Evolutionary conservation across 805 yeast species (phyloP).

Genomic region (Wickerhamiella cacticola): DNA sequence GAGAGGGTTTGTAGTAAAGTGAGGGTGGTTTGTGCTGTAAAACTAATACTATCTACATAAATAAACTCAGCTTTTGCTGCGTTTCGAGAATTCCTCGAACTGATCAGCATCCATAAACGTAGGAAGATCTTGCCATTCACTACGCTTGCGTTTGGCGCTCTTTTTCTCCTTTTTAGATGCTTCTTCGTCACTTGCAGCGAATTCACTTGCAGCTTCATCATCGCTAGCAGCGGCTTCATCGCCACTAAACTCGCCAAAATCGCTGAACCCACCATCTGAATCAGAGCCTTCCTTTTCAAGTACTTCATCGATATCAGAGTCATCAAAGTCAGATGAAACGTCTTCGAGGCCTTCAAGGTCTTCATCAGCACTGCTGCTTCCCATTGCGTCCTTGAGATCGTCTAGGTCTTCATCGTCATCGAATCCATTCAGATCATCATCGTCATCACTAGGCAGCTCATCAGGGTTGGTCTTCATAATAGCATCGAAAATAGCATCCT

Average conservation of each 20-base stretch:
- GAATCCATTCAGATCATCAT: constrained; percentile 27
- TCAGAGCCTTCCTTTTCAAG: constrained; percentile 20
- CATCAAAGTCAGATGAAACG: constrained; percentile 23
- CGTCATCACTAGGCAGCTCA: constrained; percentile 49
- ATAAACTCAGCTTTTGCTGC: constrained; percentile 5
- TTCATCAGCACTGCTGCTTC: constrained; percentile 20
- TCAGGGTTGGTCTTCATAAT: constrained; percentile 64
- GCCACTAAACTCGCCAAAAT: constrained; percentile 20
- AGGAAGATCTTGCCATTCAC: constrained; percentile 20
- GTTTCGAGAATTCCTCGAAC: constrained; percentile 19
- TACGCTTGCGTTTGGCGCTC: constrained; percentile 21
- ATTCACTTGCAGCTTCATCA: constrained; percentile 3
- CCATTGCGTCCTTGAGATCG: constrained; percentile 27
- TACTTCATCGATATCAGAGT: constrained; percentile 18
- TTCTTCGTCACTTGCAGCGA: constrained; percentile 6
- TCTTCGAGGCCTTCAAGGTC: constrained; percentile 23
- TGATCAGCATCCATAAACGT: constrained; percentile 24
- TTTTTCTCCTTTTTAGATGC: not conserved
- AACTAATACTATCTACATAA: not conserved
- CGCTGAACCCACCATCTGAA: constrained; percentile 29
- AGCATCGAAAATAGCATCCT: constrained; percentile 73
- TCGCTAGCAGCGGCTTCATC: constrained; percentile 26
- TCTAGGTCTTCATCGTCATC: constrained; percentile 37
- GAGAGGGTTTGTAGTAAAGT: too few species aligned
- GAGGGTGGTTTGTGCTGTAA: too few species aligned